phyloP scores from a whole-genome alignment of 192 early-diverging fungal species.

The Rhizoclosmatium globosum region DNA sequence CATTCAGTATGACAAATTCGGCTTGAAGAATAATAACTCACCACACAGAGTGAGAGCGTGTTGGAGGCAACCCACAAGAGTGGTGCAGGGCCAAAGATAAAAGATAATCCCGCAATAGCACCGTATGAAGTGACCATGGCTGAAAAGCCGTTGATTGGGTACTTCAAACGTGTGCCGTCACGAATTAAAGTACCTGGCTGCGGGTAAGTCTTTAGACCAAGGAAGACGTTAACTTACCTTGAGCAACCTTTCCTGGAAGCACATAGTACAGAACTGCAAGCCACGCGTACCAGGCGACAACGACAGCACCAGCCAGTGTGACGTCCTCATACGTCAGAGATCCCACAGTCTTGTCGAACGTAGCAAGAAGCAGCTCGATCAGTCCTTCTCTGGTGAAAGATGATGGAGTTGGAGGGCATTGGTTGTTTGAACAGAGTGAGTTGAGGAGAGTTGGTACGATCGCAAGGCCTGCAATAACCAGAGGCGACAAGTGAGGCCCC shows the following conservation, averaged over 20 bases:
- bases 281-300: conserved; percentile 71
- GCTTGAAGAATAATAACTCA: conserved; percentile 32
- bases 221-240: conserved; percentile 20
- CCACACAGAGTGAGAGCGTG: conserved; percentile 74
- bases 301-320: neutral
- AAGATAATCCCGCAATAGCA: conserved; percentile 48
- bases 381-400: neutral
- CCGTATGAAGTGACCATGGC: conserved; percentile 53
- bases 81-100: conserved; percentile 61
- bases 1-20: neutral
- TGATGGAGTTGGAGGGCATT: conserved; percentile 39
- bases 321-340: neutral
- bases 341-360: neutral
- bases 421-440: conserved; percentile 26
- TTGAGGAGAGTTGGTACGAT: conserved; percentile 19
- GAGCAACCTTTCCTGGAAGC: conserved; percentile 69
- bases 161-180: conserved; percentile 75
- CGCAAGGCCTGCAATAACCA: conserved; percentile 39
- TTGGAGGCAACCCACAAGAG: conserved; percentile 87
- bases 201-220: neutral
- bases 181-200: conserved; percentile 70
- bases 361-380: neutral
- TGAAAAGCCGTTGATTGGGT: conserved; percentile 78
- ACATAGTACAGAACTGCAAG: conserved; percentile 72
- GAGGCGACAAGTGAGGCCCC: conserved; percentile 46